Base-by-base conservation (phyloP, 148 eudicot species). In the Nepenthes gracilis region DNA sequence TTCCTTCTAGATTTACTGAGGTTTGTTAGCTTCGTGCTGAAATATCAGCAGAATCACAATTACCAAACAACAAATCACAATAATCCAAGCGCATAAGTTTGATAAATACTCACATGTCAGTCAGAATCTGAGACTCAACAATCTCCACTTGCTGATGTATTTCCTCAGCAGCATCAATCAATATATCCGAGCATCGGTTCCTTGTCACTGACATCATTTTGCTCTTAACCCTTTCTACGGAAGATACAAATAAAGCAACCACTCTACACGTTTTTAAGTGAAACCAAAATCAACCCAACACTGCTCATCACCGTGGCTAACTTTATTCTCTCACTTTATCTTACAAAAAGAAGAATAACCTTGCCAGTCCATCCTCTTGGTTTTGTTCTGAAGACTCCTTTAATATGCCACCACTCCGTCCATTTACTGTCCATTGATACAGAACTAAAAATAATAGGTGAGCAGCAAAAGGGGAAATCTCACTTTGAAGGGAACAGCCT, bases 41-140 rank as follows among this genome's bases (percentile, higher is more conserved):
- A 84, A 76, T 63, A 73, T 23, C 57, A 64, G 51, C 58, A 61
- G 60, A 52, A 59, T 58, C 61, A 70, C 47, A 65, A 38, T 66
- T 61, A 64, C 62, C 50, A 62, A 65, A 38, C 48, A 33, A 35
- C 11, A 14, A 65, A 32, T 34, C 40, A 36, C 40, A 50, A 47
- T 36, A 59, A 15, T 51, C 2, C 9, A 47, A 64, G 59, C 54
- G 43, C 36, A 57, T 1, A 59, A 6, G 63, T 57, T 62, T 49
- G n/a, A 13, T 61, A 33, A 48, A 64, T 64, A 80, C 97, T 36
- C 74, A 86, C 94, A 84, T 64, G 63, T 88, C 95, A 58, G 64
- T 69, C 84, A 84, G 83, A 63, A 93, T 80, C 77, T 76, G 88
- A 64, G 85, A 78, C 71, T 88, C 90, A 61, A 81, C 88, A 77